Conservation (phyloP, 176 grass and related monocot genomes). For the Avena eriantha region DNA sequence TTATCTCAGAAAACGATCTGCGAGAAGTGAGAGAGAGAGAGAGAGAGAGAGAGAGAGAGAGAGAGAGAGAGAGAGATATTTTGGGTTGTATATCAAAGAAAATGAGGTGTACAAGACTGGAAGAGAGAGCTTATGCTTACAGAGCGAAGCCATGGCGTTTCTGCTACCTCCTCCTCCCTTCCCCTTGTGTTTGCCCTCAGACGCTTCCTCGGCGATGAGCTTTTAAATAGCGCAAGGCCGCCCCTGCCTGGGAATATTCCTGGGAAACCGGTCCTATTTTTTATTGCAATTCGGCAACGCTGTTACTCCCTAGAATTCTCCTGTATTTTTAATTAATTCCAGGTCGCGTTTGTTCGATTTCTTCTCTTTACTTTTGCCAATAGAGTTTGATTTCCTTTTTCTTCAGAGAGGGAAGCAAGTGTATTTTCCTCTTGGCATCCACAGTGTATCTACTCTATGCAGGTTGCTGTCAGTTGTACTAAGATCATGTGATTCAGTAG, state of each 20-base stretch:
- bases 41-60: not conserved
- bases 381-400: too few species aligned
- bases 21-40: not conserved
- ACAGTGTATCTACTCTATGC: not conserved
- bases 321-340: too few species aligned
- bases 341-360: too few species aligned
- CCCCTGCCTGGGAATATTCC: slow-evolving; percentile 42
- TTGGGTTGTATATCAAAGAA: not conserved
- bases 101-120: not conserved
- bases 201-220: not conserved
- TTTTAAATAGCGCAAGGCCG: not conserved
- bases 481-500: too few species aligned
- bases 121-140: not conserved
- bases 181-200: not conserved
- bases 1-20: not conserved
- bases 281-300: too few species aligned
- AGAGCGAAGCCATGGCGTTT: slow-evolving; percentile 2
- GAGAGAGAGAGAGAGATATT: not conserved
- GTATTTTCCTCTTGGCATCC: too few species aligned
- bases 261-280: not conserved
- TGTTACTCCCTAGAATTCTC: too few species aligned
- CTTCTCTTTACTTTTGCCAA: too few species aligned
- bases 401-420: too few species aligned
- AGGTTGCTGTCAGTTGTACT: not conserved
- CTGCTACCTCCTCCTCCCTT: not conserved